These are phyloP conservation scores for Pestalotiopsis sp. DNA, from an alignment of 2,329 filamentous ascomycete genomes.

Conservation along the genomic window DNA sequence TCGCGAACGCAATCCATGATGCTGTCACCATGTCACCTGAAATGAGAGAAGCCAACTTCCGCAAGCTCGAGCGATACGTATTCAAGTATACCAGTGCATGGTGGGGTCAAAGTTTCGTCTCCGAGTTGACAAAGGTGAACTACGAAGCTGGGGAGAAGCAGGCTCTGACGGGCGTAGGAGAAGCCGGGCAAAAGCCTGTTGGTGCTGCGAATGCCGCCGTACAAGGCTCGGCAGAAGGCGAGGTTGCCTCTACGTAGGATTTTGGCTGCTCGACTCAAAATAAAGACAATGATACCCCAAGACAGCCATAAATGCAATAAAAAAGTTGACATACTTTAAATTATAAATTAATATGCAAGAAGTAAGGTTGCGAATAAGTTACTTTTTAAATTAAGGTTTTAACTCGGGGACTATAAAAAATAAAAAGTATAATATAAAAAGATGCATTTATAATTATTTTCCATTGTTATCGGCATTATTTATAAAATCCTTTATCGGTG, in stretches of 20 bases:
- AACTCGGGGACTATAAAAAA: background rate
- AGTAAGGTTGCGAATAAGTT: background rate
- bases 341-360: background rate
- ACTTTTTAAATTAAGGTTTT: background rate
- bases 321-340: background rate
- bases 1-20: constrained; percentile 90
- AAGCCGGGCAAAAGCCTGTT: constrained; percentile 3
- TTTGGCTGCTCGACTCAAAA: background rate
- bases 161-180: background rate
- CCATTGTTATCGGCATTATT: background rate
- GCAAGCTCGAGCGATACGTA: constrained; percentile 91
- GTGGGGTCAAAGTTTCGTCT: constrained; percentile 94
- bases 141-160: constrained; percentile 35
- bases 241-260: background rate
- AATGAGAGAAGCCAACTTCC: constrained; percentile 83
- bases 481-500: background rate
- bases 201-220: background rate
- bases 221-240: background rate
- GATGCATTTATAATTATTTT: background rate
- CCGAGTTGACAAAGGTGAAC: constrained; percentile 69
- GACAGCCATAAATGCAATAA: background rate
- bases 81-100: constrained; percentile 97
- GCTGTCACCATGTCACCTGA: constrained; percentile 96
- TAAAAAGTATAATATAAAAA: background rate
- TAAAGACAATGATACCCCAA: background rate